Evolutionary conservation across 1,284 basidiomycete genomes (phyloP).

Genomic region (Papiliotrema fonsecae): DNA sequence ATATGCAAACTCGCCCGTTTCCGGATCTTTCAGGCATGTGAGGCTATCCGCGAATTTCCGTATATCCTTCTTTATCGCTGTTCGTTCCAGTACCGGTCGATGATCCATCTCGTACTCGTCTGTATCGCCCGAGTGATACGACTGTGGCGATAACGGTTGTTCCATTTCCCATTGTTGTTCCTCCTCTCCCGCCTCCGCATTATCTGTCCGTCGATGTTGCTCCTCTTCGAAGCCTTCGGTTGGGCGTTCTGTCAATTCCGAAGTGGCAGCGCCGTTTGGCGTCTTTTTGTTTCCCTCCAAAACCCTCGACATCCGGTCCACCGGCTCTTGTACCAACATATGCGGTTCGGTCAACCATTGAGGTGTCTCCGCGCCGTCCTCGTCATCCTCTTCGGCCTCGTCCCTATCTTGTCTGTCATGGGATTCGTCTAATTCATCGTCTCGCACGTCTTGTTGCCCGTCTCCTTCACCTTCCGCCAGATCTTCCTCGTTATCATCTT

Average conservation of each 20-base stretch:
- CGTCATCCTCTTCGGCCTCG: conserved; percentile 19
- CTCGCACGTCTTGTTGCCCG: conserved; percentile 4
- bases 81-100: conserved; percentile 60
- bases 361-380: conserved; percentile 18
- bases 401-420: conserved; percentile 23
- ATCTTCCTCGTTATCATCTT: conserved; percentile 11
- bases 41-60: neutral
- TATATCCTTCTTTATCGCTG: conserved; percentile 58
- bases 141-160: conserved; percentile 11
- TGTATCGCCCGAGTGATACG: conserved; percentile 44
- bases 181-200: neutral
- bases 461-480: conserved; percentile 14
- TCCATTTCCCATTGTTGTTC: conserved; percentile 7
- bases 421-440: conserved; percentile 3
- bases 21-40: neutral
- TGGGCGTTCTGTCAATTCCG: no score
- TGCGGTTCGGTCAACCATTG: conserved; percentile 1
- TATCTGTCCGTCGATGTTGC: neutral
- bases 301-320: conserved; percentile 8
- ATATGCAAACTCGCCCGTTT: conserved; percentile 54
- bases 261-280: no score
- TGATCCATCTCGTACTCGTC: conserved; percentile 45
- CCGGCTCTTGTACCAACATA: neutral
- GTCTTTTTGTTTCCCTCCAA: conserved; percentile 4
- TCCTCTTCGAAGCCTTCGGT: neutral